Percentiles rank a stretch among this genome's conserved stretches.
These are phyloP conservation scores for Trametes cinnabarina DNA, from an alignment of 768 basidiomycete genomes.

Conservation along the genomic window DNA sequence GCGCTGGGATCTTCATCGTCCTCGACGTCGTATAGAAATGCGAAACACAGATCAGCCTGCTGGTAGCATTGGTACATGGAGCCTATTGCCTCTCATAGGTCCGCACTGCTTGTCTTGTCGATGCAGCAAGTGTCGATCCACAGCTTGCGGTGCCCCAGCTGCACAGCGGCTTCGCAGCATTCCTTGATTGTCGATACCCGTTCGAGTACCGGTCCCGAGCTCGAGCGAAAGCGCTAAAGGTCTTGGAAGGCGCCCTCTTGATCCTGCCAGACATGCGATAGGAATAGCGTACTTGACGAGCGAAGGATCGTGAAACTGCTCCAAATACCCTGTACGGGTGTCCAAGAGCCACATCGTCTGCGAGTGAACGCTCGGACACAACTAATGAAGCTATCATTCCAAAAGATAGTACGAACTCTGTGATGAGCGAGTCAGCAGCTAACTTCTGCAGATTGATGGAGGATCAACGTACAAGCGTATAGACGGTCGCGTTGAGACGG, in stretches of 20 bases:
- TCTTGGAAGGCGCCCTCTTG: background rate
- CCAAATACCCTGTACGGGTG: too few relatives aligned
- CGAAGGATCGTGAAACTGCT: too few relatives aligned
- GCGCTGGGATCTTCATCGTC: background rate
- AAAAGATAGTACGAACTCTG: too few relatives aligned
- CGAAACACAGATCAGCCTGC: background rate
- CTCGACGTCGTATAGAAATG: constrained; percentile 1
- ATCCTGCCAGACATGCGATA: background rate
- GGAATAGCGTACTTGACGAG: background rate
- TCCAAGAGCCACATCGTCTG: too few relatives aligned
- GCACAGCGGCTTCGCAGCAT: background rate
- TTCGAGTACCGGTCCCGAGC: background rate
- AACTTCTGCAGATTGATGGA: too few relatives aligned
- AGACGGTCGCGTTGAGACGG: too few relatives aligned
- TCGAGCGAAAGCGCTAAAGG: background rate
- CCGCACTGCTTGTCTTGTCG: constrained; percentile 5
- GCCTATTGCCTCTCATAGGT: background rate
- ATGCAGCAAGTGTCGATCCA: constrained; percentile 2
- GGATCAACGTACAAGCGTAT: too few relatives aligned
- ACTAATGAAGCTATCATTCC: too few relatives aligned
- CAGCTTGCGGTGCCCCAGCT: too few relatives aligned
- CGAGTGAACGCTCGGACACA: too few relatives aligned
- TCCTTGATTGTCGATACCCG: background rate
- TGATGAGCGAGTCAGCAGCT: too few relatives aligned
- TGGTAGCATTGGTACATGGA: background rate